Base-by-base conservation (phyloP, 352 stramenopile genomes). In the Globisporangium iwayamae region DNA sequence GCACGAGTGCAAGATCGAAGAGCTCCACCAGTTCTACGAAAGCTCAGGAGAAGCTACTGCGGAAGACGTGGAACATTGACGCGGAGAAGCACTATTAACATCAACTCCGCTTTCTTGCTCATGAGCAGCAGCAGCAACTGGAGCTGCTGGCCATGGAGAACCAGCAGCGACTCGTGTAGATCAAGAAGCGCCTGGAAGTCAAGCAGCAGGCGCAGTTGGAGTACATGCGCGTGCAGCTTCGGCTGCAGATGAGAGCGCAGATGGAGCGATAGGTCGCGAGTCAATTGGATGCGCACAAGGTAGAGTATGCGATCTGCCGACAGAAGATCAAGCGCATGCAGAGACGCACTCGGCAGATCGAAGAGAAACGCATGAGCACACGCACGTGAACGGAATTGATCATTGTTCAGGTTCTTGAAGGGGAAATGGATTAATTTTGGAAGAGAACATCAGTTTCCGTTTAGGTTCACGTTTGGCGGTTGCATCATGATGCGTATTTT, bases 121-220 rank as follows among this genome's bases (percentile, higher is more conserved):
- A 59, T 8, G 56, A 75, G 39, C 67, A 68, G 45, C 46, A 56
- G 56, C 36, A 63, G 61, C 60, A 64, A 25, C 20, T 76, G n/a
- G 59, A 76, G 52, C 30, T 77, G 8, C 32, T 74, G 2, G 46
- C 72, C 10, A 25, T 70, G 13, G 69, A 86, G 30, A 51, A 66
- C 41, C 56, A 64, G n/a, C 64, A 75, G 32, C 66, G 57, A 8
- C 16, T 82, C 28, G 53, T 62, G 48, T 18, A 39, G n/a, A 60
- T 66, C 3, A 76, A 77, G 56, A 66, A 73, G 22, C 46, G 73
- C n/a, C 5, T 69, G 0, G 66, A 78, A 30, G 55, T 28, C 16
- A 76, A 72, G 18, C 81, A 81, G 51, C 38, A 68, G 3, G 59
- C 56, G 11, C 70, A 83, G 59, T 46, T 85, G 9, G 68, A 83